These are phyloP conservation scores for Suaeda aralocaspica DNA, from an alignment of 148 eudicot species.

Conservation along the genomic window DNA sequence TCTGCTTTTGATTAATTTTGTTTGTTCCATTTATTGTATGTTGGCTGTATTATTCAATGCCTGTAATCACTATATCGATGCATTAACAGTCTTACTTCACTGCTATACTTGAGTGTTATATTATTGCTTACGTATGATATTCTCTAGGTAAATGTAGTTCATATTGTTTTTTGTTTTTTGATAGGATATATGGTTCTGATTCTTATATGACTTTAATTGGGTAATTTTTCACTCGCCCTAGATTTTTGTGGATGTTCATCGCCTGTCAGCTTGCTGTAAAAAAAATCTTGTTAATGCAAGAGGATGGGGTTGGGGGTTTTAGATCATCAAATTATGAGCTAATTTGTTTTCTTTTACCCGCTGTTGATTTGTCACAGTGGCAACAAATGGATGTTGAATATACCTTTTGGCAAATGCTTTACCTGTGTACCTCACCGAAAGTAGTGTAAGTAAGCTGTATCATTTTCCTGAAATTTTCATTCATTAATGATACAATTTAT, in stretches of 20 bases:
- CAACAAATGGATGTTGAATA: constrained; percentile 99
- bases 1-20: not conserved
- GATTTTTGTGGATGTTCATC: not conserved
- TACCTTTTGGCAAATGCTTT: constrained; percentile 97
- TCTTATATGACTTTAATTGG: not conserved
- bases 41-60: too few relatives aligned
- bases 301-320: not conserved
- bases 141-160: too few relatives aligned
- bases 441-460: constrained; percentile 55
- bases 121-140: too few relatives aligned
- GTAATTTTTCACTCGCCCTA: not conserved
- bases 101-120: not conserved
- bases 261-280: not conserved
- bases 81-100: not conserved
- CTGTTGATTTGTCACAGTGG: constrained; percentile 63
- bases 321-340: not conserved
- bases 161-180: not conserved
- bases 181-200: not conserved
- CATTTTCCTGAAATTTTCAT: not conserved
- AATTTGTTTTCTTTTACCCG: not conserved
- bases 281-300: not conserved
- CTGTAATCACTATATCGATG: not conserved
- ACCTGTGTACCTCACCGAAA: constrained; percentile 86
- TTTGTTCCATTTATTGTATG: not conserved
- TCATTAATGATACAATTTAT: not conserved